These are phyloP conservation scores for Sporisorium graminicola DNA, from an alignment of 1,284 basidiomycete species.

Conservation along the genomic window DNA sequence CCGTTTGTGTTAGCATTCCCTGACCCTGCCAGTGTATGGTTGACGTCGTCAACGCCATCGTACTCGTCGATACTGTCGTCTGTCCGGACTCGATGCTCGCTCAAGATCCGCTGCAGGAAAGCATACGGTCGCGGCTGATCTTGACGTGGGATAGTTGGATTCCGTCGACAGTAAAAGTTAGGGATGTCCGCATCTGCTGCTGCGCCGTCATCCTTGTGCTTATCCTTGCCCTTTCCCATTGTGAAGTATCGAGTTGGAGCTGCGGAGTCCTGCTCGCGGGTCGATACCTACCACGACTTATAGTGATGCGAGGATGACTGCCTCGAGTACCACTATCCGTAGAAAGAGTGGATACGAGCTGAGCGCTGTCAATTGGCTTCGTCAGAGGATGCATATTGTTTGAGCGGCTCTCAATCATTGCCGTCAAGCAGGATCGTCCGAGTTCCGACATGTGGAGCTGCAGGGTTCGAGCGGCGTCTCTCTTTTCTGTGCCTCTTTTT, in stretches of 20 bases:
- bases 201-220: constrained; percentile 4
- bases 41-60: constrained; percentile 1
- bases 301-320: not conserved
- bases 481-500: not conserved
- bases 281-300: not conserved
- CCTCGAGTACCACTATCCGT: not conserved
- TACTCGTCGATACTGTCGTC: constrained; percentile 17
- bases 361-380: not conserved
- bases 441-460: constrained; percentile 37
- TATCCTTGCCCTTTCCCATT: constrained; percentile 36
- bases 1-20: not conserved
- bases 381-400: not conserved
- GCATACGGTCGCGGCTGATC: constrained; percentile 41
- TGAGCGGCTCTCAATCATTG: not conserved
- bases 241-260: not conserved
- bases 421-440: constrained; percentile 6
- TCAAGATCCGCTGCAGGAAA: constrained; percentile 48
- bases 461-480: constrained; percentile 17
- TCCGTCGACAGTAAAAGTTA: constrained; percentile 51
- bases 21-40: not conserved
- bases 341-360: not conserved
- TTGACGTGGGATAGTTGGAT: constrained; percentile 43
- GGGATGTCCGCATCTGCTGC: constrained; percentile 25
- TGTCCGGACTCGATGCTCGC: constrained; percentile 32
- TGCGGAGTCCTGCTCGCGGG: too few relatives aligned